phyloP scores from a whole-genome alignment of 768 basidiomycete genomes.

The Trametes cinnabarina region DNA sequence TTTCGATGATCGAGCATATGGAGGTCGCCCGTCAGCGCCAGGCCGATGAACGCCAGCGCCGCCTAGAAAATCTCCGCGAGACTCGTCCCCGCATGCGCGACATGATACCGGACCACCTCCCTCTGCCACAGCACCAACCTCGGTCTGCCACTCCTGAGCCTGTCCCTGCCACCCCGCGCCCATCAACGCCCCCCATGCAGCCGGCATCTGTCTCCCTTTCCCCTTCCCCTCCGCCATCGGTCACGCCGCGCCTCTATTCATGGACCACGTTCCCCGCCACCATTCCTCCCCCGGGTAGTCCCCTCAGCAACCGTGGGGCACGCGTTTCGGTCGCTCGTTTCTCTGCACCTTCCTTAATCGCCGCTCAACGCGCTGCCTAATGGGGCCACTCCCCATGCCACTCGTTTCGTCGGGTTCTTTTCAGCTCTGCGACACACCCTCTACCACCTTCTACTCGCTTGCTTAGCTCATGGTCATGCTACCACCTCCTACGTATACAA shows the following conservation, averaged over 20 bases:
- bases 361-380: conserved; percentile 12
- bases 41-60: not conserved
- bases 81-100: conserved; percentile 10
- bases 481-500: not conserved
- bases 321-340: conserved; percentile 61
- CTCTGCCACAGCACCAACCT: conserved; percentile 8
- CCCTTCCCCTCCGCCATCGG: conserved; percentile 56
- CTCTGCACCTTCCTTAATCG: conserved; percentile 34
- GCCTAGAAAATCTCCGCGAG: not conserved
- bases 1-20: not conserved
- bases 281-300: conserved; percentile 39
- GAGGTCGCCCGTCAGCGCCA: not conserved
- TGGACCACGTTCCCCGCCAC: conserved; percentile 38
- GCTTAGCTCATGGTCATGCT: not conserved
- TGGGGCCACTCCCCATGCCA: not conserved
- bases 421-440: no score
- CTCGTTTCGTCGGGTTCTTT: no score
- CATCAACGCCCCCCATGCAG: conserved; percentile 35
- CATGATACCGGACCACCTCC: conserved; percentile 9
- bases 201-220: conserved; percentile 23
- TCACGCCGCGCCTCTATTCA: conserved; percentile 56
- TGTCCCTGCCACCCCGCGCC: conserved; percentile 13
- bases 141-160: conserved; percentile 9
- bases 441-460: not conserved
- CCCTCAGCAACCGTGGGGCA: conserved; percentile 56